Evolutionary conservation across 306 rosid species (phyloP), one percentile per base, ranked within the genome.

Genomic region (Castanea sativa): DNA sequence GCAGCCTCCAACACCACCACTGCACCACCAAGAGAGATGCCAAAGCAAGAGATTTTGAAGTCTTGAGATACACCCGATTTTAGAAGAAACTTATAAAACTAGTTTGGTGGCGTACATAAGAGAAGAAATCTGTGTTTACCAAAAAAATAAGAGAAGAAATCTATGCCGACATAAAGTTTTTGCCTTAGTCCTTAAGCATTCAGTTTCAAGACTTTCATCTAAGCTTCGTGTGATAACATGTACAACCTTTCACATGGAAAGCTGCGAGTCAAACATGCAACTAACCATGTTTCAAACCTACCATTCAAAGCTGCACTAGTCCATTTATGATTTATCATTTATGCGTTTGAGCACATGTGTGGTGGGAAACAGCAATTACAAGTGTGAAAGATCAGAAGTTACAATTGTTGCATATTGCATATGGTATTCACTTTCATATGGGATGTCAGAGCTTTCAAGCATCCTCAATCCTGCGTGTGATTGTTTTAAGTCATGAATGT

Each of bases 221-320:
- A 33, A 14, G 71, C 51, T 65, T n/a, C 3, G 5, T 2, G 51
- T 15, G 29, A 27, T 6, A 14, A 55, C 75, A 25, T 5, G 51
- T 21, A 76, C 30, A 75, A 53, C 75, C 81, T 6, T 18, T 15
- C 19, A 5, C 14, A 0, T 18, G 29, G 6, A 38, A 72, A 83
- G 69, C 94, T 58, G 13, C 0, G n/a, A 72, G 90, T 88, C 94
- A 86, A 83, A 74, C 76, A 57, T 13, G 61, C 35, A 11, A 23
- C 41, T 74, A 83, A 21, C 73, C 78, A 53, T 65, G 68, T 7
- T 79, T 77, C 82, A 75, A 82, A 87, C 78, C 85, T 69, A 76
- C 73, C 30, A 78, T 25, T 88, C 88, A 64, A 80, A 73, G 49
- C 51, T 12, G 41, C 6, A 43, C 3, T 23, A 7, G 16, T 7